Evolutionary conservation across 768 basidiomycete species (phyloP), one percentile per base, ranked within the genome.

Genomic region (Tulasnella sp.): DNA sequence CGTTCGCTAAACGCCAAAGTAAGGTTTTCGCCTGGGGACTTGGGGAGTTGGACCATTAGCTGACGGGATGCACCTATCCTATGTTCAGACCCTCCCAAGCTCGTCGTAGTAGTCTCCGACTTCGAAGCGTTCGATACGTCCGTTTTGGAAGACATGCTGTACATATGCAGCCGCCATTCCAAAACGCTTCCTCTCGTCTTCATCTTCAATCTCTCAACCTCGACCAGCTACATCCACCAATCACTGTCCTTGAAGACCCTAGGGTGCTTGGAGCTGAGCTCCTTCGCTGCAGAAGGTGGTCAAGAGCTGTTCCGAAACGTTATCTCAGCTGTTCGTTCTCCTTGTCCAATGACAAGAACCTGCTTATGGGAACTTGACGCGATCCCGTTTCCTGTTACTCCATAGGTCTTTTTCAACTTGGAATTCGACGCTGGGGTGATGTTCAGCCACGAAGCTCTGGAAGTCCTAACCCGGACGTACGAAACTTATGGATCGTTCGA

Each of bases 181-280:
- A 72, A n/a, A 16, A 72, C 54, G 28, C 58, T 78, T 20, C 77
- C 77, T 8, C 60, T 78, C 40, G 77, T 78, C 58, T 78, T 78
- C 64, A 60, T 78, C 54, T 42, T 78, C n/a, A 54, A n/a, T 34
- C 28, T 78, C 37, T 78, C 58, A 2, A 78, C 77, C 24, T 78
- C 77, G 11, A 22, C 60, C 18, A 58, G 60, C 44, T 72, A 64
- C 41, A 28, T 78, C 8, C 77, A 78, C 3, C 58, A 58, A 64
- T 28, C 77, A 34, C 54, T 78, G 2, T 72, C 77, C 31, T 40
- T 37, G n/a, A 42, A 54, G 18, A 37, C 77, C 11, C 31, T 37
- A 5, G 8, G 60, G 11, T 78, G 34, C 28, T 46, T 78, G 24
- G 77, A 78, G 12, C 3, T 78, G 24, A 78, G 28, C 31, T 78